Evolutionary conservation across 305 asterid species (phyloP).

Genomic region (Solanum hybrid): DNA sequence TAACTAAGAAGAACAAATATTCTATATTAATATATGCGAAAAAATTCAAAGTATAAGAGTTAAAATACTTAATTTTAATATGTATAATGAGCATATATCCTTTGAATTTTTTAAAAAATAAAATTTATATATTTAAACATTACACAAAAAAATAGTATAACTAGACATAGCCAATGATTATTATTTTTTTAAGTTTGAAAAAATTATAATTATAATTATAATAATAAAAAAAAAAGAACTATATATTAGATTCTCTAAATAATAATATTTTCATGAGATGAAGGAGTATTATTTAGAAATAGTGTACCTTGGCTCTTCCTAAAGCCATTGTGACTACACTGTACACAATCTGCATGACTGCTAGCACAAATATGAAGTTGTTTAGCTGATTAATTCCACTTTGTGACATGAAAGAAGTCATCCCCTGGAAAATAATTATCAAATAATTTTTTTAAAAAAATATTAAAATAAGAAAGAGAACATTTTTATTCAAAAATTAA

Average conservation of each 20-base stretch:
- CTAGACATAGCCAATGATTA: neutral
- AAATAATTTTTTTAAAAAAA: neutral
- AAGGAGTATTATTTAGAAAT: neutral
- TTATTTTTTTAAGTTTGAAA: neutral
- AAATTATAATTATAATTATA: neutral
- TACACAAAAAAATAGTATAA: neutral
- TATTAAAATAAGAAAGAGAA: neutral
- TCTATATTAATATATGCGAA: neutral
- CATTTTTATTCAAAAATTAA: neutral
- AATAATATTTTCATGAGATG: neutral
- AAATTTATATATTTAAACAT: neutral
- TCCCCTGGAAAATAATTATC: constrained; percentile 26
- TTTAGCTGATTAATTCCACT: constrained; percentile 53
- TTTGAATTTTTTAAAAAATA: fast-evolving
- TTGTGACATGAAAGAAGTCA: constrained; percentile 45
- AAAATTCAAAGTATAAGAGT: neutral
- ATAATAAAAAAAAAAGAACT: neutral
- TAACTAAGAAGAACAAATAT: neutral
- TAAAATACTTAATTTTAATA: neutral
- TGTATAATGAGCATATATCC: neutral
- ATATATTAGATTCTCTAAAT: neutral
- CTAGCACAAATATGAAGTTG: constrained; percentile 59
- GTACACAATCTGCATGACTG: constrained; percentile 59
- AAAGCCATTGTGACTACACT: constrained; percentile 54
- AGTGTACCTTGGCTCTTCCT: constrained; percentile 61